A percentile compares a stretch with the other conserved stretches of the same genome.
Conservation (phyloP, 2,329 filamentous ascomycete genomes). For the Dothidotthia symphoricarpi region DNA sequence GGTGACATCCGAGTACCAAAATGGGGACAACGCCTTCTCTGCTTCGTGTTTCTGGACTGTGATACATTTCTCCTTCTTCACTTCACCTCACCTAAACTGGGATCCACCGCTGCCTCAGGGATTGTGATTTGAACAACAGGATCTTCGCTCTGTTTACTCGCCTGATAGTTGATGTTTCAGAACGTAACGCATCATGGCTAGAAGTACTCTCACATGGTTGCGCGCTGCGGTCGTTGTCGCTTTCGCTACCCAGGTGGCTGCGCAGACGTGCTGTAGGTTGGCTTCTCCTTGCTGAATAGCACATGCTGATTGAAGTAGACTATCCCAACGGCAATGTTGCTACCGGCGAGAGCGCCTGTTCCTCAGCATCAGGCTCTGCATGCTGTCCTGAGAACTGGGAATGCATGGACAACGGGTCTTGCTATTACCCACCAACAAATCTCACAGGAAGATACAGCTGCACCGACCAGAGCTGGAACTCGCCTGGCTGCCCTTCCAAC, state of each 20-base stretch:
- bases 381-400: conserved; percentile 40
- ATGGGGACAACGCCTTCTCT: no score
- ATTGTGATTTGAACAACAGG: conserved; percentile 8
- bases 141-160: conserved; percentile 3
- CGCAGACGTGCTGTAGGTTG: conserved; percentile 34
- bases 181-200: conserved; percentile 14
- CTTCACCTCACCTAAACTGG: conserved; percentile 7
- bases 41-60: no score
- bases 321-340: conserved; percentile 36
- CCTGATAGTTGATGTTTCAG: conserved; percentile 7
- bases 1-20: no score
- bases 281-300: not conserved
- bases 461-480: conserved; percentile 37
- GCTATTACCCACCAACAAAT: conserved; percentile 27
- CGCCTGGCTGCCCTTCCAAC: conserved; percentile 33
- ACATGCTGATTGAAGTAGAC: conserved; percentile 24
- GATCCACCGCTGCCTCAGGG: conserved; percentile 3
- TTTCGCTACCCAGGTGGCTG: conserved; percentile 17
- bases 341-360: conserved; percentile 35
- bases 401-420: conserved; percentile 41
- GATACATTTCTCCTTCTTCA: no score
- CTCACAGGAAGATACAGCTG: conserved; percentile 38
- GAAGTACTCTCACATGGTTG: conserved; percentile 16
- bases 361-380: conserved; percentile 32
- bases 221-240: conserved; percentile 18